A percentile compares a stretch with the other conserved stretches of the same genome.
phyloP scores from a whole-genome alignment of 352 stramenopile species.

The Globisporangium yorkense region DNA sequence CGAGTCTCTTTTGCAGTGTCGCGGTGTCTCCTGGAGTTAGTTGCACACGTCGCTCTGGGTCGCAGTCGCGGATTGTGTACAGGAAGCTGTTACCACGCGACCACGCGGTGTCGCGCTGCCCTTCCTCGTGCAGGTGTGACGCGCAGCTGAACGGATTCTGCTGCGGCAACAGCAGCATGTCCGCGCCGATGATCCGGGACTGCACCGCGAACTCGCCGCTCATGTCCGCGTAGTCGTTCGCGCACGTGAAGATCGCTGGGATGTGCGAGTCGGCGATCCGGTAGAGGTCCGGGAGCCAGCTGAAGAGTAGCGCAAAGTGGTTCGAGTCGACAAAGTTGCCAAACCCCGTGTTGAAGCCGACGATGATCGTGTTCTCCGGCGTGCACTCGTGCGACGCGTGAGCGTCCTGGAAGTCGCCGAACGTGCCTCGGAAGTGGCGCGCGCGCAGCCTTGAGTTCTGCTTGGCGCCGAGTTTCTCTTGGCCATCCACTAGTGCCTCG shows the following conservation, averaged over 20 bases:
- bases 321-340: slow-evolving; percentile 67
- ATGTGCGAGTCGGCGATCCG: slow-evolving; percentile 45
- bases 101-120: slow-evolving; percentile 51
- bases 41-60: slow-evolving; percentile 20
- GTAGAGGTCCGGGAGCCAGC: slow-evolving; percentile 63
- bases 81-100: slow-evolving; percentile 68
- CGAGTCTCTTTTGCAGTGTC: slow-evolving; percentile 34
- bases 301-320: slow-evolving; percentile 49
- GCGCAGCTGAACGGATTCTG: slow-evolving; percentile 72
- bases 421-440: slow-evolving; percentile 40
- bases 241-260: slow-evolving; percentile 64
- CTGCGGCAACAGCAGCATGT: slow-evolving; percentile 55
- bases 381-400: slow-evolving; percentile 25
- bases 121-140: slow-evolving; percentile 70
- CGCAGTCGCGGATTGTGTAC: slow-evolving; percentile 44
- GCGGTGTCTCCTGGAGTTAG: slow-evolving; percentile 21
- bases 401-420: slow-evolving; percentile 37
- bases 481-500: slow-evolving; percentile 24
- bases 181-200: slow-evolving; percentile 48
- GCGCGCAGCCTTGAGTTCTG: slow-evolving; percentile 20
- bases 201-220: slow-evolving; percentile 74
- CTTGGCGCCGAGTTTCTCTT: slow-evolving; percentile 6
- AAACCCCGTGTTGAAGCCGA: slow-evolving; percentile 76
- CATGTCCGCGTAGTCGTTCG: slow-evolving; percentile 76
- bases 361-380: slow-evolving; percentile 37